A percentile compares a stretch with the other conserved stretches of the same genome.
Conservation (phyloP, 306 rosid genomes). For the Rosa lucieae region DNA sequence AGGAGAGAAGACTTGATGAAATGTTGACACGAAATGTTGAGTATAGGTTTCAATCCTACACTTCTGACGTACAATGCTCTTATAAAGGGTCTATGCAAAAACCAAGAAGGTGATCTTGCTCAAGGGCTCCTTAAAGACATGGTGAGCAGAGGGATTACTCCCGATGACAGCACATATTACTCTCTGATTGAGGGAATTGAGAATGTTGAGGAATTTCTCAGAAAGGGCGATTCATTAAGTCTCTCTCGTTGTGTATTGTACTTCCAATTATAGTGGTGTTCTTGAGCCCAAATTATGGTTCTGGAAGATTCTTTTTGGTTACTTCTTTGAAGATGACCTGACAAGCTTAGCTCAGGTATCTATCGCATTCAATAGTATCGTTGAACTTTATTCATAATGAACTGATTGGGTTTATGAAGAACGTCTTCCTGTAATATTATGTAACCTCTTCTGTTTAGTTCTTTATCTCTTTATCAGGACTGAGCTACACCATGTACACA, state of each 20-base stretch:
- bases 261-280: constrained; percentile 16
- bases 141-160: constrained; percentile 70
- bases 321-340: constrained; percentile 14
- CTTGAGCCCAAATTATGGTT: constrained; percentile 18
- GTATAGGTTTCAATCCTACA: constrained; percentile 79
- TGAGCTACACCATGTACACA: constrained; percentile 9
- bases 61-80: constrained; percentile 88
- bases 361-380: constrained; percentile 8
- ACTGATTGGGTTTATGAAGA: constrained; percentile 13
- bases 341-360: constrained; percentile 23
- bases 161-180: constrained; percentile 71
- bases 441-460: neutral
- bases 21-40: constrained; percentile 78
- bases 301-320: constrained; percentile 13
- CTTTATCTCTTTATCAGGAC: constrained; percentile 1
- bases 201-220: constrained; percentile 42
- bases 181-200: constrained; percentile 64
- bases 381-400: constrained; percentile 19
- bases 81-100: constrained; percentile 71
- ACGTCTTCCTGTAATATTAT: constrained; percentile 16
- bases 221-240: constrained; percentile 37
- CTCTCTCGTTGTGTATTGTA: constrained; percentile 10
- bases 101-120: constrained; percentile 62
- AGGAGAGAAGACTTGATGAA: constrained; percentile 57
- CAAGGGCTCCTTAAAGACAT: constrained; percentile 86